A percentile compares a stretch with the other conserved stretches of the same genome.
Evolutionary conservation across 2,329 filamentous ascomycete species (phyloP).

Genomic region (Cryphonectria nitschkei): DNA sequence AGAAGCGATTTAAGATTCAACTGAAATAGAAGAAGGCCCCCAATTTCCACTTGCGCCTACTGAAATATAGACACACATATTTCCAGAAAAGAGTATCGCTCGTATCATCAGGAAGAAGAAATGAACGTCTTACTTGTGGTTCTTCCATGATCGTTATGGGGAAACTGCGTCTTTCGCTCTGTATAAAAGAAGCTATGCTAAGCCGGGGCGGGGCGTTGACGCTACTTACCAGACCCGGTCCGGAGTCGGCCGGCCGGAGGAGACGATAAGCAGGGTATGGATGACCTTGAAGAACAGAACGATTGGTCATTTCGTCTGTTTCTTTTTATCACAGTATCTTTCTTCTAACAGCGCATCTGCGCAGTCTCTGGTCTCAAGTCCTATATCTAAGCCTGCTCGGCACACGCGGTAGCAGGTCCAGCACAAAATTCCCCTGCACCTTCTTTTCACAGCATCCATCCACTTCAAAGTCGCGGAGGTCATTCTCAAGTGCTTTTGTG

Average conservation of each 20-base stretch:
- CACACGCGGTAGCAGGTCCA: background rate
- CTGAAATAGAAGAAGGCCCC: background rate
- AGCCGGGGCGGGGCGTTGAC: background rate
- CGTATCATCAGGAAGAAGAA: background rate
- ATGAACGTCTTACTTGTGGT: background rate
- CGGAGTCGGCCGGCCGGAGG: constrained; percentile 1
- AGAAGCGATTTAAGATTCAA: no score
- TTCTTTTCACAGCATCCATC: background rate
- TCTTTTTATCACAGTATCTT: background rate
- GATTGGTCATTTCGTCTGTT: constrained; percentile 5
- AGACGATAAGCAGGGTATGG: constrained; percentile 8
- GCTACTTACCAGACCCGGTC: background rate
- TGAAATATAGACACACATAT: no score
- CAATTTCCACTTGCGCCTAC: no score
- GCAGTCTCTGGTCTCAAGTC: background rate
- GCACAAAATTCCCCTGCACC: background rate
- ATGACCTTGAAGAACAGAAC: background rate
- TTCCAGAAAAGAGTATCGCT: background rate
- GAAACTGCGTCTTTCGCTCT: background rate
- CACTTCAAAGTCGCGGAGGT: background rate
- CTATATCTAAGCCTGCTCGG: background rate
- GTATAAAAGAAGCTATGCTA: background rate
- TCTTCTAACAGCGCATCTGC: background rate
- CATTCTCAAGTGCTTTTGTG: background rate
- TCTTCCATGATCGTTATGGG: background rate